Percentiles rank a stretch among this genome's conserved stretches.
These are phyloP conservation scores for Venturia effusa DNA, from an alignment of 2,329 filamentous ascomycete genomes.

Conservation along the genomic window DNA sequence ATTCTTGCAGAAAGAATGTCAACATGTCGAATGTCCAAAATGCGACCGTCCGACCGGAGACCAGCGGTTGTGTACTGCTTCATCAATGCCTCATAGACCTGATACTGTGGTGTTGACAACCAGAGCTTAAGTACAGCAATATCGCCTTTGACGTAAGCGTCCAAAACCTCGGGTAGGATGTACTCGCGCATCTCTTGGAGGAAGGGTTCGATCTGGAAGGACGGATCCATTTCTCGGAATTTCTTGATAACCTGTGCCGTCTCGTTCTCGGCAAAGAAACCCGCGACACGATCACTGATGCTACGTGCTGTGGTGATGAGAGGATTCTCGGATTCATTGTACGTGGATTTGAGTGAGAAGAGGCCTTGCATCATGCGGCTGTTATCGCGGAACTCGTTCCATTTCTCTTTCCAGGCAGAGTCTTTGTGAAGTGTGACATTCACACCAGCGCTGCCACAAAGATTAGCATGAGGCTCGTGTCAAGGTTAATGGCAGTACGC, in stretches of 20 bases:
- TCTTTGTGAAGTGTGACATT: slow-evolving; percentile 96
- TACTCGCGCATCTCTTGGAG: slow-evolving; percentile 93
- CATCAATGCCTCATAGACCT: slow-evolving; percentile 91
- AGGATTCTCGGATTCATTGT: slow-evolving; percentile 96
- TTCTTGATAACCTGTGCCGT: slow-evolving; percentile 97
- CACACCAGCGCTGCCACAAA: slow-evolving; percentile 63
- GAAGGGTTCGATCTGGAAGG: slow-evolving; percentile 92
- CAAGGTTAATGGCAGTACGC: slow-evolving; percentile 32
- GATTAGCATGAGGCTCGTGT: slow-evolving; percentile 16
- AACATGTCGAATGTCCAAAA: slow-evolving; percentile 89
- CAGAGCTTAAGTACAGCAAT: slow-evolving; percentile 82
- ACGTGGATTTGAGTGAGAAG: slow-evolving; percentile 75
- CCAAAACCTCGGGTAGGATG: slow-evolving; percentile 91
- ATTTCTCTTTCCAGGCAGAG: slow-evolving; percentile 95
- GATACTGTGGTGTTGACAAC: slow-evolving; percentile 93
- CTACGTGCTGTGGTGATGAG: slow-evolving; percentile 85
- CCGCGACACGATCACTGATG: slow-evolving; percentile 84
- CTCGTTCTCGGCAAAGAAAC: slow-evolving; percentile 98
- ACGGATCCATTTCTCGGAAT: slow-evolving; percentile 90
- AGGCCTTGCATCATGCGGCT: slow-evolving; percentile 81
- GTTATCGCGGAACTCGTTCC: slow-evolving; percentile 86
- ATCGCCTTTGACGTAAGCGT: slow-evolving; percentile 96
- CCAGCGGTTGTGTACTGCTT: slow-evolving; percentile 92
- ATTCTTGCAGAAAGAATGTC: slow-evolving; percentile 75
- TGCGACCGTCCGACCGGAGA: slow-evolving; percentile 87